Base-by-base conservation (phyloP, 2,329 filamentous ascomycete species). In the Zymoseptoria passerinii region DNA sequence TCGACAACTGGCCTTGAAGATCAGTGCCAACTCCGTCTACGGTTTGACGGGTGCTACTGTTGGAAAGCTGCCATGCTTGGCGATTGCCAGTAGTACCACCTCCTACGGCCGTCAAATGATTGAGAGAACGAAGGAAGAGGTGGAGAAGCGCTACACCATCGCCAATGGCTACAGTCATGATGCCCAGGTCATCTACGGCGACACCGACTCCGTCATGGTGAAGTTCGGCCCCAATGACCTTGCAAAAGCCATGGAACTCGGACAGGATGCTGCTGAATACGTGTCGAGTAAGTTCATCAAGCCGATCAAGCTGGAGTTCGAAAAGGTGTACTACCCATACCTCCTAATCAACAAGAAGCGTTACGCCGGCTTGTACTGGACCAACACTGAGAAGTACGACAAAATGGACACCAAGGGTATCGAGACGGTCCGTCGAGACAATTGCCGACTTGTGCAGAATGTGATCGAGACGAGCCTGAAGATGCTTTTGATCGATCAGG, bases 351-450 rank as follows among this genome's bases (percentile, higher is more conserved):
- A 99, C 84, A 99, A 99, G 80, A 99, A 99, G 80, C 88, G 94
- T 63, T 99, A 99, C 70, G 94, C 94, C 8, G 94, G 94, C n/a
- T 76, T 99, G 29, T 97, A 90, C 77, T 99, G 92, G 92, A 99
- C 94, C 4, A 94, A 88, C 65, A 84, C 92, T 0, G 83, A 92
- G 49, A 96, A 96, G 75, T 94, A 88, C 73, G 95, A 99, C 81
- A 99, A 97, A 80, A 99, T 99, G 95, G 94, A 99, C 75, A 97
- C 90, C 60, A 99, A 99, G 74, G 94, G 94, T 80, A 97, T 99
- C 65, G 94, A 99, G 76, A 99, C 94, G 3, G 95, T 99, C 52
- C 87, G 94, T 66, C 83, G 94, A 81, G 94, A 99, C 74, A 99
- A 99, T 72, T 99, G 94, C 72, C 81, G 94, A 55, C 78, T 99